These are phyloP conservation scores for Aspergillus wentii DNA, from an alignment of 495 filamentous ascomycete genomes.

Conservation along the genomic window DNA sequence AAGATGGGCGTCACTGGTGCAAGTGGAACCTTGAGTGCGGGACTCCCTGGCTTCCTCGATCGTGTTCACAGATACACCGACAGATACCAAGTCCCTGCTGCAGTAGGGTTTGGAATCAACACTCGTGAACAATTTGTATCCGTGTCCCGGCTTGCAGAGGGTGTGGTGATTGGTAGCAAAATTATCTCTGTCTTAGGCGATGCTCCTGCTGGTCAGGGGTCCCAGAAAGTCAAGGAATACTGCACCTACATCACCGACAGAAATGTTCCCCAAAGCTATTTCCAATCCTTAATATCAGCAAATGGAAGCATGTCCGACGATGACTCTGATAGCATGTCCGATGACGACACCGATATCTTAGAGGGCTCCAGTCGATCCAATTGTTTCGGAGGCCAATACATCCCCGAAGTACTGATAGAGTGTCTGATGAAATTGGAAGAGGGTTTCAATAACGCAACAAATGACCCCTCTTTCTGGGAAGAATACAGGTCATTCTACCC, in stretches of 20 bases:
- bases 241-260: slow-evolving; percentile 55
- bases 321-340: too few relatives aligned
- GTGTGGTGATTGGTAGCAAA: slow-evolving; percentile 84
- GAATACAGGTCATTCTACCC: slow-evolving; percentile 86
- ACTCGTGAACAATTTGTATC: slow-evolving; percentile 79
- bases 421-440: slow-evolving; percentile 75
- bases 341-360: too few relatives aligned
- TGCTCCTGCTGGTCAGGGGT: slow-evolving; percentile 52
- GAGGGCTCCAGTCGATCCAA: slow-evolving; percentile 65
- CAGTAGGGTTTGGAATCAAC: slow-evolving; percentile 84
- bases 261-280: neutral
- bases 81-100: slow-evolving; percentile 66
- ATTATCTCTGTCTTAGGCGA: slow-evolving; percentile 66
- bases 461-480: slow-evolving; percentile 84
- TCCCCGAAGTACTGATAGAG: slow-evolving; percentile 87
- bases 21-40: slow-evolving; percentile 61
- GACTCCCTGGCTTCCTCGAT: slow-evolving; percentile 65
- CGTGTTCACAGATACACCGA: slow-evolving; percentile 74
- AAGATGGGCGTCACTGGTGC: slow-evolving; percentile 86
- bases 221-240: slow-evolving; percentile 68
- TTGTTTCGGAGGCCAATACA: slow-evolving; percentile 87
- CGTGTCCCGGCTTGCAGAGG: slow-evolving; percentile 69
- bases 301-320: too few relatives aligned
- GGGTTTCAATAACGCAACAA: slow-evolving; percentile 72
- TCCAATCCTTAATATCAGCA: too few relatives aligned